A percentile compares a stretch with the other conserved stretches of the same genome.
phyloP scores from a whole-genome alignment of 2,329 filamentous ascomycete species.

The Fusarium chlamydosporum region DNA sequence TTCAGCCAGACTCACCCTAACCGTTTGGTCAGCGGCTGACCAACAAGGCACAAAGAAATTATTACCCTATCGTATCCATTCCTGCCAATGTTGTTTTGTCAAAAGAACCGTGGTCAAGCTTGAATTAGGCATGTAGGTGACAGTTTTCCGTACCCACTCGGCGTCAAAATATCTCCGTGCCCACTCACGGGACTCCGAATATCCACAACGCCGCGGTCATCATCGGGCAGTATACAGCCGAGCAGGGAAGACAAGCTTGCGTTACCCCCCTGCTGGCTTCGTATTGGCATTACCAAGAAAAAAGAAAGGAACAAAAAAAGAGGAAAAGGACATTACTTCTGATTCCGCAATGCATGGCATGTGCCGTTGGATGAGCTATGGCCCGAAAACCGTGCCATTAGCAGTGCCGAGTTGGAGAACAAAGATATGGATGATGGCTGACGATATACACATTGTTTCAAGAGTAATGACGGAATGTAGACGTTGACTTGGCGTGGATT shows the following conservation, averaged over 20 bases:
- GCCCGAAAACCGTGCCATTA: constrained; percentile 1
- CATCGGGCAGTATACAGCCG: constrained; percentile 41
- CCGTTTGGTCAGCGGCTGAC: constrained; percentile 38
- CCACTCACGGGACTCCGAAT: constrained; percentile 42
- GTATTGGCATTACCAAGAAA: constrained; percentile 11
- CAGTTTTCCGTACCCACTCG: constrained; percentile 32
- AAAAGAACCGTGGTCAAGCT: constrained; percentile 31
- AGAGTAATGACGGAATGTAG: constrained; percentile 9
- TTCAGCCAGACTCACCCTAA: neutral
- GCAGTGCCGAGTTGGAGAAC: constrained; percentile 11
- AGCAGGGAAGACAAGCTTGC: constrained; percentile 2
- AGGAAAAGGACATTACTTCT: neutral
- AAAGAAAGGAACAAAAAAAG: neutral
- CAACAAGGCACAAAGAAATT: constrained; percentile 5
- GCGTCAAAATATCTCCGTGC: constrained; percentile 5
- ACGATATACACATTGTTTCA: constrained; percentile 5
- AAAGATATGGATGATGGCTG: constrained; percentile 7
- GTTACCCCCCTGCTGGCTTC: neutral
- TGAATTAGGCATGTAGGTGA: constrained; percentile 7
- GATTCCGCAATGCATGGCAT: constrained; percentile 38
- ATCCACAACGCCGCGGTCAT: constrained; percentile 48
- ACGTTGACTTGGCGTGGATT: constrained; percentile 9
- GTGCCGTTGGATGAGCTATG: constrained; percentile 20
- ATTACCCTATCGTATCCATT: constrained; percentile 26
- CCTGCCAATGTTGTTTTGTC: constrained; percentile 9